Conservation (phyloP, 2,329 filamentous ascomycete species). For the Mollisiaceae sp. region DNA sequence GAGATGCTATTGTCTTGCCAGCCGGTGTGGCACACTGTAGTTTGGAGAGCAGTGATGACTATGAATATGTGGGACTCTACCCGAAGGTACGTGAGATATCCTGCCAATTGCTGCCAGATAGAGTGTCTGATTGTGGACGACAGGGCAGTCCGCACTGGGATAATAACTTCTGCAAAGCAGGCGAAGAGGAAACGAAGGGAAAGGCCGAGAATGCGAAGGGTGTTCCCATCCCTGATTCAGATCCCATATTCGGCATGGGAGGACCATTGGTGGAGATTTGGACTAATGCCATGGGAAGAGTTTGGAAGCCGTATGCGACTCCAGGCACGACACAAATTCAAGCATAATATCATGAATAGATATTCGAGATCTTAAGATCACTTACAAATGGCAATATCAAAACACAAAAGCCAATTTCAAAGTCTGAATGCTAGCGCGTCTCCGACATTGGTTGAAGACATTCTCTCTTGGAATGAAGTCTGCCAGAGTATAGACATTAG, state of each 20-base stretch:
- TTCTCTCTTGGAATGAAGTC: not conserved
- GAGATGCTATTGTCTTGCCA: constrained; percentile 46
- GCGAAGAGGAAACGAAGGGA: constrained; percentile 24
- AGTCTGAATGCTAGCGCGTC: too few relatives aligned
- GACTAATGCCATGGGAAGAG: constrained; percentile 19
- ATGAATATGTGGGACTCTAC: constrained; percentile 45
- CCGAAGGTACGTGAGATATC: constrained; percentile 37
- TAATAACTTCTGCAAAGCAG: constrained; percentile 37
- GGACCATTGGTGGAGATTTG: constrained; percentile 33
- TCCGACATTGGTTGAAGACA: not conserved
- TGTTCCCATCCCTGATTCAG: constrained; percentile 29
- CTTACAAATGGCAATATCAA: not conserved
- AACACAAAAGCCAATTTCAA: not conserved
- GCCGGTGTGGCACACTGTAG: constrained; percentile 45
- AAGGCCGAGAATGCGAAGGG: constrained; percentile 30
- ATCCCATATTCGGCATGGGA: constrained; percentile 31
- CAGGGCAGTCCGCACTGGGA: constrained; percentile 35
- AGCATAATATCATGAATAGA: not conserved
- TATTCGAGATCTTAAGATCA: not conserved
- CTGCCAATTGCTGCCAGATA: not conserved
- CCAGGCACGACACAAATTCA: not conserved
- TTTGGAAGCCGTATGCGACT: constrained; percentile 8
- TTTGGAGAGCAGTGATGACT: constrained; percentile 39
- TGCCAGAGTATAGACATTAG: not conserved
- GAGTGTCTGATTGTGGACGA: not conserved